phyloP scores from a whole-genome alignment of 352 stramenopile genomes.

The Phytopythium ostracodes region DNA sequence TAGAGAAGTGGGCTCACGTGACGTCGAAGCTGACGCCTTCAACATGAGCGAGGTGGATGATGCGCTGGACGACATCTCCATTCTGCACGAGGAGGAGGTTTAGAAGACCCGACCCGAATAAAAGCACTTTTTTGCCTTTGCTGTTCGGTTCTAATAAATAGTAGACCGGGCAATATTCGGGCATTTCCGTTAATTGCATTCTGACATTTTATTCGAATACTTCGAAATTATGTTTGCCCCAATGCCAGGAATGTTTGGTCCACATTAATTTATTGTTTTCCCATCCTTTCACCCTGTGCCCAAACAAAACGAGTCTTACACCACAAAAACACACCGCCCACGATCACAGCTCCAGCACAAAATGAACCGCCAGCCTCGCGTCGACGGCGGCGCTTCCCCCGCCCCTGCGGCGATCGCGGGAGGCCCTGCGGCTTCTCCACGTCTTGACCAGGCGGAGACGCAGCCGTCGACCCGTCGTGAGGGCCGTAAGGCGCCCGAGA shows the following conservation, averaged over 20 bases:
- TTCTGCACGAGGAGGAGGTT: slow-evolving; percentile 6
- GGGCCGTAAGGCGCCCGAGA: neutral
- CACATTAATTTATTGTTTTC: neutral
- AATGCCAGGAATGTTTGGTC: neutral
- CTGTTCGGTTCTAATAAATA: too few relatives aligned
- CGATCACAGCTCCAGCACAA: neutral
- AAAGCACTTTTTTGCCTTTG: too few relatives aligned
- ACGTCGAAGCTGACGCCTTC: neutral
- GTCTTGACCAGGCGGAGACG: neutral
- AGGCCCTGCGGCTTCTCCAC: neutral
- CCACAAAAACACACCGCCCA: neutral
- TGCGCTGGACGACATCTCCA: neutral
- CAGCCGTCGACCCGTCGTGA: neutral
- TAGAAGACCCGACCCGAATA: too few relatives aligned
- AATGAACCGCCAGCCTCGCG: neutral
- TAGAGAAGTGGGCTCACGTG: slow-evolving; percentile 7
- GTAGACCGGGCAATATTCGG: too few relatives aligned
- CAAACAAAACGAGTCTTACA: slow-evolving; percentile 1
- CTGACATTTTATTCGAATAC: too few relatives aligned
- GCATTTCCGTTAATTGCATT: too few relatives aligned
- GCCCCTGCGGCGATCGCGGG: neutral
- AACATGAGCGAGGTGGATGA: slow-evolving; percentile 6
- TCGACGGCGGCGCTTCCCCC: neutral
- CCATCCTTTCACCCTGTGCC: neutral
- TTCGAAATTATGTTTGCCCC: too few relatives aligned